These are phyloP conservation scores for Silybum marianum DNA, from an alignment of 129 eudicot genomes.

Conservation along the genomic window DNA sequence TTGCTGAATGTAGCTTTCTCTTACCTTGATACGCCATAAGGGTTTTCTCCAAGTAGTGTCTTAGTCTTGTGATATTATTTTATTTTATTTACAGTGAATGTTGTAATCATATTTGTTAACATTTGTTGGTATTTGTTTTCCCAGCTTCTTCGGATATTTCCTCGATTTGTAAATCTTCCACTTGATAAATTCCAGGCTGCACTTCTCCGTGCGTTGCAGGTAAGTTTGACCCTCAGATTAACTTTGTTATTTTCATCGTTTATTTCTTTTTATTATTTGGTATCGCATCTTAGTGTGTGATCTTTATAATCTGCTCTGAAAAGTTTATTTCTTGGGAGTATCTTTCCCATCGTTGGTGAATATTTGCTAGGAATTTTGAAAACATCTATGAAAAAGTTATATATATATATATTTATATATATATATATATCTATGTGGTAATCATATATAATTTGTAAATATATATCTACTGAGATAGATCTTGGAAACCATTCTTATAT, in stretches of 20 bases:
- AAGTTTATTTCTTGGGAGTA: neutral
- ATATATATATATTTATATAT: too few species aligned
- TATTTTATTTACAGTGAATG: constrained; percentile 14
- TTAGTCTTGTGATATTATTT: neutral
- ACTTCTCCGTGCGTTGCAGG: constrained; percentile 79
- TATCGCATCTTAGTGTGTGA: neutral
- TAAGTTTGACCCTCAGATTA: constrained; percentile 25
- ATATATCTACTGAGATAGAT: neutral
- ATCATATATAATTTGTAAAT: neutral
- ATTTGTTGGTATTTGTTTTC: constrained; percentile 21
- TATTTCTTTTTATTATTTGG: neutral
- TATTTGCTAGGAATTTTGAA: too few species aligned
- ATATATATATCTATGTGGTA: neutral
- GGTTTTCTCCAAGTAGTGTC: constrained; percentile 3
- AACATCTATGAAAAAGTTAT: neutral
- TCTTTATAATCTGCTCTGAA: neutral
- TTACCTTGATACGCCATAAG: neutral
- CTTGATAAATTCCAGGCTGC: constrained; percentile 78
- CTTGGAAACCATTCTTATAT: constrained; percentile 21
- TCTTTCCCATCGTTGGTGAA: too few species aligned
- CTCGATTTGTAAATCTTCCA: constrained; percentile 76
- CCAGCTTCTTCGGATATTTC: constrained; percentile 74
- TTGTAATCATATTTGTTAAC: constrained; percentile 14
- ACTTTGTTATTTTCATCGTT: constrained; percentile 8
- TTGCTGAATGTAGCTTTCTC: too few species aligned